Conservation (phyloP, 164 flowering plant genomes). For the Santalum album region DNA sequence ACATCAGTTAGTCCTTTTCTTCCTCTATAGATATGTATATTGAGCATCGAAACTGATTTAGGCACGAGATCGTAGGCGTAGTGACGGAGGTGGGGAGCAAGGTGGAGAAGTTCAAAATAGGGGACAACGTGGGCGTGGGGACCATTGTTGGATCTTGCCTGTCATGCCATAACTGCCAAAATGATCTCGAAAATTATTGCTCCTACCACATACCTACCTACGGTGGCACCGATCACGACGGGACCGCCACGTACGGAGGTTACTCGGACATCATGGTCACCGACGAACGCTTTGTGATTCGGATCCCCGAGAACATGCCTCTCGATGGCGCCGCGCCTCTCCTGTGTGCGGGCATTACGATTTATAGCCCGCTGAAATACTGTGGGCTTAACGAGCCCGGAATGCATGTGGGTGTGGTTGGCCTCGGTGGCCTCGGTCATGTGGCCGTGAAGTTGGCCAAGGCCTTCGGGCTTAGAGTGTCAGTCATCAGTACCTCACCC, state of each 20-base stretch:
- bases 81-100: conserved; percentile 45
- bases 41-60: conserved; percentile 8
- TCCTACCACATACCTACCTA: conserved; percentile 27
- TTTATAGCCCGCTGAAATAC: conserved; percentile 42
- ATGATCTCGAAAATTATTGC: conserved; percentile 45
- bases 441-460: conserved; percentile 48
- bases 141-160: conserved; percentile 41
- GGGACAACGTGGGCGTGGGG: conserved; percentile 59
- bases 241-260: conserved; percentile 39
- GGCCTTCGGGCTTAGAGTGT: conserved; percentile 42
- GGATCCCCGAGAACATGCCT: conserved; percentile 30
- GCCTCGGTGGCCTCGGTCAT: conserved; percentile 53
- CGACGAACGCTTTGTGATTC: conserved; percentile 23
- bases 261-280: conserved; percentile 32
- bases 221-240: conserved; percentile 21
- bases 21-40: too few species aligned
- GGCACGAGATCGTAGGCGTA: conserved; percentile 48
- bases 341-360: conserved; percentile 45
- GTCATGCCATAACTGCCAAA: conserved; percentile 28
- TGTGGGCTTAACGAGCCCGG: conserved; percentile 30
- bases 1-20: too few species aligned
- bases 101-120: conserved; percentile 39
- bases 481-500: conserved; percentile 42
- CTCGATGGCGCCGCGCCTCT: conserved; percentile 32
- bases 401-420: conserved; percentile 34